Evolutionary conservation across 2,329 filamentous ascomycete genomes (phyloP).

Genomic region (Aspergillus fijiensis): DNA sequence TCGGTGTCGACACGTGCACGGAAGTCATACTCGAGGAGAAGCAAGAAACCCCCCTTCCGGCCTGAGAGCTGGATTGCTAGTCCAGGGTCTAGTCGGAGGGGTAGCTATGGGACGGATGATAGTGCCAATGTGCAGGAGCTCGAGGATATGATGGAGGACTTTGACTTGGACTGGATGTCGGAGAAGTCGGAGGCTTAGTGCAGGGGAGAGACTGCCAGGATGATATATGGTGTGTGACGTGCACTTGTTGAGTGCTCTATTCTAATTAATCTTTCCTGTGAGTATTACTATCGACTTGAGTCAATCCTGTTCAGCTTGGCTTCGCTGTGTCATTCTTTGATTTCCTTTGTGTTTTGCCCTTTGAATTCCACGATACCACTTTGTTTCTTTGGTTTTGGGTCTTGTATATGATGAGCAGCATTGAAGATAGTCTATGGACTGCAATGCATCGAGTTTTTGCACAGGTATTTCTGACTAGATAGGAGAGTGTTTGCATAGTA

Average conservation of each 20-base stretch:
- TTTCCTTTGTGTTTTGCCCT: conserved; percentile 2
- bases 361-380: conserved; percentile 24
- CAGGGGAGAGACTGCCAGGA: neutral
- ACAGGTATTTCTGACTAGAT: too few species aligned
- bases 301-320: neutral
- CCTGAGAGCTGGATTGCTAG: conserved; percentile 34
- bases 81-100: conserved; percentile 28
- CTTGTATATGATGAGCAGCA: neutral
- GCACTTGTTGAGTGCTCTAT: neutral
- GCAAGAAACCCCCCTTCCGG: conserved; percentile 13
- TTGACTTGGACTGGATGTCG: conserved; percentile 34
- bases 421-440: too few species aligned
- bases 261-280: neutral
- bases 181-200: conserved; percentile 19
- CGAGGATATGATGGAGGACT: conserved; percentile 34
- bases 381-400: conserved; percentile 4
- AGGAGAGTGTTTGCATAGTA: too few species aligned
- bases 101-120: conserved; percentile 26
- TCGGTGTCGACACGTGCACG: conserved; percentile 12
- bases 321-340: neutral
- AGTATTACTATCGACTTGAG: neutral
- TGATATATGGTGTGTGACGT: neutral
- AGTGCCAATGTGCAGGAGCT: conserved; percentile 29
- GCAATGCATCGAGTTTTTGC: too few species aligned
- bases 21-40: neutral